Evolutionary conservation across 768 basidiomycete genomes (phyloP).

Genomic region (Russula dissimulans): DNA sequence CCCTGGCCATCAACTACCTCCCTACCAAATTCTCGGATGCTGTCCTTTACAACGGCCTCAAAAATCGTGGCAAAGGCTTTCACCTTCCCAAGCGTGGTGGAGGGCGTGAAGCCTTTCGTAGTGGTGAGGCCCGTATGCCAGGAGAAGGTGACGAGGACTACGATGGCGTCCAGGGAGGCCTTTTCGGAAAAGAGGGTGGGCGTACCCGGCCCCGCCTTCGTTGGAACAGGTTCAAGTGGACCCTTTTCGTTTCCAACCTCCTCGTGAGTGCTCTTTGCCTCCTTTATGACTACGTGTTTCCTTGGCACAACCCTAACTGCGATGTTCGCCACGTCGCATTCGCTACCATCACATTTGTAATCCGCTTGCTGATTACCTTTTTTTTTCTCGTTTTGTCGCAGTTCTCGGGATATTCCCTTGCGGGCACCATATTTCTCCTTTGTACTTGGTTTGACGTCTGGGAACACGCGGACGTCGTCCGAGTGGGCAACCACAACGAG

Average conservation of each 20-base stretch:
- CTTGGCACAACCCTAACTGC: neutral
- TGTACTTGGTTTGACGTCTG: constrained; percentile 74
- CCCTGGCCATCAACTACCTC: constrained; percentile 62
- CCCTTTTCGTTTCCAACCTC: constrained; percentile 56
- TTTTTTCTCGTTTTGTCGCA: constrained; percentile 18
- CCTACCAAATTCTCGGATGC: constrained; percentile 62
- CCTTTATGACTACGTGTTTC: neutral
- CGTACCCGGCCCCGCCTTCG: constrained; percentile 37
- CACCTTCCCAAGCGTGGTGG: constrained; percentile 54
- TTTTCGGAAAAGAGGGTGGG: constrained; percentile 35
- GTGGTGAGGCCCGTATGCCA: constrained; percentile 33
- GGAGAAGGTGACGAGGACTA: constrained; percentile 32
- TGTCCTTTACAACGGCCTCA: constrained; percentile 34
- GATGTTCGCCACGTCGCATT: neutral
- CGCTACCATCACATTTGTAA: neutral
- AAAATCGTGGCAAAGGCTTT: constrained; percentile 31
- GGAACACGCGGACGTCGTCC: constrained; percentile 58
- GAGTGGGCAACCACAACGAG: constrained; percentile 58
- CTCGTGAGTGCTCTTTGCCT: constrained; percentile 31
- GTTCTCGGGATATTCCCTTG: constrained; percentile 54
- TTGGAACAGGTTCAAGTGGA: constrained; percentile 86
- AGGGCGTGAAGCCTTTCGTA: constrained; percentile 49
- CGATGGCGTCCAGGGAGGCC: constrained; percentile 29
- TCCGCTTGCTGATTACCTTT: neutral
- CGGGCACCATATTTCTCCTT: constrained; percentile 54